Evolutionary conservation across 768 basidiomycete species (phyloP), one percentile per base, ranked within the genome.

Genomic region (Auriscalpium microsporum): DNA sequence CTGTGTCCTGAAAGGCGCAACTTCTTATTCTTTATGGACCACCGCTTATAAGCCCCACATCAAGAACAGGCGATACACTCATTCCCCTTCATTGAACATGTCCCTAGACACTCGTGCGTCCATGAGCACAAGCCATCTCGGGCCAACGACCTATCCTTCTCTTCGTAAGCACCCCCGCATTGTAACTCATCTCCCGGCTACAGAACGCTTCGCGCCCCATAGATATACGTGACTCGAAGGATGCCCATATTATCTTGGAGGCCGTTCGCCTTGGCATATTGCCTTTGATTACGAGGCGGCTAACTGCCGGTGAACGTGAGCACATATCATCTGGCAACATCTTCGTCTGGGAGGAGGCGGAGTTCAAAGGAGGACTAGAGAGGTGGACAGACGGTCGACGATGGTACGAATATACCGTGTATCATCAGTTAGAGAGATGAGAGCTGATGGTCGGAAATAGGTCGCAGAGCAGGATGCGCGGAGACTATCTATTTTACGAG

Each of bases 281-380:
- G 35, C 87, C 88, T 7, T 72, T 90, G 52, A 81, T 89, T 58
- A 84, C 78, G 56, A 79, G 86, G 17, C 79, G 87, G 9, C 73
- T 90, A n/a, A 78, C 83, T 11, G 73, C 82, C 3, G 80, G 71
- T 56, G 87, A 90, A 65, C 74, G 87, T 45, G 86, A 87, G 36
- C 80, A 83, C 44, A 73, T 90, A 5, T 66, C 66, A 40, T 86
- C 86, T 50, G 88, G 88, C 2, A 86, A 89, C 57, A 79, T 90
- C 44, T 90, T 88, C 62, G 88, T 90, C 40, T 90, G 88, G 88
- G 87, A 90, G 62, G 88, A 90, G 67, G 85, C 86, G 4, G 87
- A 86, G 60, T 75, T 78, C 51, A 87, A 87, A 56, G 70, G 70
- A 10, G 70, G 69, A 16, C 71, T 87, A 38, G 72, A 89, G 55